Base-by-base conservation (phyloP, 495 filamentous ascomycete species). In the Aspergillus coremiiformis region DNA sequence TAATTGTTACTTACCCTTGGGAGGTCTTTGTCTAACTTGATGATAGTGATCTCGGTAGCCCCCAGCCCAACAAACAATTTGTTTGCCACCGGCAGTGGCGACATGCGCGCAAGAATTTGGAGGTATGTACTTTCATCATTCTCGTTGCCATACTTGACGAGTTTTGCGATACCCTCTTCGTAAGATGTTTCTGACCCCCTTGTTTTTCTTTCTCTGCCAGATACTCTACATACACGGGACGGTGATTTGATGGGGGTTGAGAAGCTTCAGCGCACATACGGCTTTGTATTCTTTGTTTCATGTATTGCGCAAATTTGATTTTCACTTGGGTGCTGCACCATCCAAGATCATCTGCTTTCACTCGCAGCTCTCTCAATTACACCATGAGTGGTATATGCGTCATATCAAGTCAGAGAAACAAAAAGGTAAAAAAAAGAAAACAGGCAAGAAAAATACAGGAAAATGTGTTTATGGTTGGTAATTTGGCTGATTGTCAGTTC, bases 91-190 rank as follows among this genome's bases (percentile, higher is more conserved):
- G 90, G 88, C 42, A 90, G 86, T 59, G 90, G 89, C 59, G 89
- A 95, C 66, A 92, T 90, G 86, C 79, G 87, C 56, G 89, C 89
- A 23, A 82, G 90, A 67, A 94, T 95, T 70, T 95, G 89, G 89
- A 86, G 82, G 60, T 90, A 78, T 61, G 80, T 75, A 37, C 63
- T 57, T 12, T 47, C 20, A 1, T 26, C 39, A 20, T 2, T 21
- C 7, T 41, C 37, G 32, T 14, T 35, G 32, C 32, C 32, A 15
- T 35, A 4, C 2, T n/a, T 35, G 2, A n/a, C 2, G 11, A 14
- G 12, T n/a, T 15, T 14, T 14, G 2, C 5, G 32, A n/a, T 35
- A 41, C 37, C 37, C 4, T 57, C 46, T 39, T 41, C 37, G 5
- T 43, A 23, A 24, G 29, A 10, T 17, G 4, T 41, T 43, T 23